Percentiles rank a stretch among this genome's conserved stretches.
These are phyloP conservation scores for Blepharisma japonicum DNA, from an alignment of 73 alveolate species.

Conservation along the genomic window DNA sequence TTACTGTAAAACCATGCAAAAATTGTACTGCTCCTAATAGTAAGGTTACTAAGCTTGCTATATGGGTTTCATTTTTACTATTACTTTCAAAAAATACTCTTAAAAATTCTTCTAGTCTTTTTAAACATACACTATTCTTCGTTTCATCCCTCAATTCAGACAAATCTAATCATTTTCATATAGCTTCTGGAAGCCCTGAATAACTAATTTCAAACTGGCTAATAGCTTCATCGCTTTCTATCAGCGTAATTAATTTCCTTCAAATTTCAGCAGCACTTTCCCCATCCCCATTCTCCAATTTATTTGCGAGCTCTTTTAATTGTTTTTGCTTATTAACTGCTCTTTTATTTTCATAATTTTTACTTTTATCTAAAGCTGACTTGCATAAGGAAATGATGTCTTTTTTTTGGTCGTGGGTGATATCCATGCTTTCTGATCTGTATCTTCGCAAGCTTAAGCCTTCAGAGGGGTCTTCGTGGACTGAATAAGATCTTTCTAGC, in stretches of 20 bases:
- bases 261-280: not conserved
- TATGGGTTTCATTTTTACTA: not conserved
- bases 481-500: not conserved
- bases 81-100: not conserved
- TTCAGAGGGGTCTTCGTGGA: not conserved
- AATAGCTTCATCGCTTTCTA: not conserved
- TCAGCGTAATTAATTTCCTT: not conserved
- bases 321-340: not conserved
- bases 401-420: too few relatives aligned
- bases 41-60: not conserved
- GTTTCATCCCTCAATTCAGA: not conserved
- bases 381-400: too few relatives aligned
- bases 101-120: conserved; percentile 6
- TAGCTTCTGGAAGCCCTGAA: conserved; percentile 2
- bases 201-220: not conserved
- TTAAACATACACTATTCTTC: not conserved
- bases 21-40: conserved; percentile 5
- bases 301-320: not conserved
- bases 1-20: not conserved
- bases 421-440: not conserved
- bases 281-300: not conserved
- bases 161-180: not conserved
- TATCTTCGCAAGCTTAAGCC: not conserved
- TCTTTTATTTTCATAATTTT: too few relatives aligned
- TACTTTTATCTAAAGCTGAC: too few relatives aligned